Evolutionary conservation across 306 rosid genomes (phyloP), one percentile per base, ranked within the genome.

Genomic region (Urtica urens): DNA sequence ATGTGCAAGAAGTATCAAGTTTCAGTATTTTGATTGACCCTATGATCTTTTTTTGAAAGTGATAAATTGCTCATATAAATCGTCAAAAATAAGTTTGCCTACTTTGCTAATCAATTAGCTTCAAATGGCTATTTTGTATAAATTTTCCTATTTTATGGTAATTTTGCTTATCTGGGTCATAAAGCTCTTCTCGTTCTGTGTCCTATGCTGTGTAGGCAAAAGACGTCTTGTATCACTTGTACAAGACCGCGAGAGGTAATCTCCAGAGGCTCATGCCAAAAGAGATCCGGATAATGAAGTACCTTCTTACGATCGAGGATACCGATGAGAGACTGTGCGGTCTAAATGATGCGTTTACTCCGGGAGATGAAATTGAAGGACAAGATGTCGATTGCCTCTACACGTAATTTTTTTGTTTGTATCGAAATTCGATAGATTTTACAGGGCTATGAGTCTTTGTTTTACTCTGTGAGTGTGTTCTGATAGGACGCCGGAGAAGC

Each of bases 331-430:
- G 62, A 61, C 42, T 85, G 24, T 46, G 73, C 26, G 77, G 81
- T 15, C 76, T 90, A 23, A 59, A 75, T 24, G 95, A 85, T 65
- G 94, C 94, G 45, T 90, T 85, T 67, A 90, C 99, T 46, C 99
- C 95, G 1, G 99, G 95, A 56, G 83, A 77, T 57, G 94, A 90
- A 64, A 62, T 85, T 38, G 87, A 84, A 77, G 93, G 82, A 78
- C 60, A 30, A 17, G 66, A 84, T 38, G 73, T 68, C n/a, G 99
- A 90, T 63, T 39, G 29, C 66, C 64, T 90, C 15, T 90, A 72
- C 74, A 85, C 95, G 95, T 90, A 75, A n/a, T n/a, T n/a, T n/a
- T n/a, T n/a, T n/a, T n/a, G n/a, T n/a, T n/a, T 16, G 87, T 45
- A 51, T 61, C 28, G 23, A 46, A 58, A 54, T 53, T 7, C n/a